Evolutionary conservation across 1,284 basidiomycete genomes (phyloP).

Genomic region (Stereum hirsutum): DNA sequence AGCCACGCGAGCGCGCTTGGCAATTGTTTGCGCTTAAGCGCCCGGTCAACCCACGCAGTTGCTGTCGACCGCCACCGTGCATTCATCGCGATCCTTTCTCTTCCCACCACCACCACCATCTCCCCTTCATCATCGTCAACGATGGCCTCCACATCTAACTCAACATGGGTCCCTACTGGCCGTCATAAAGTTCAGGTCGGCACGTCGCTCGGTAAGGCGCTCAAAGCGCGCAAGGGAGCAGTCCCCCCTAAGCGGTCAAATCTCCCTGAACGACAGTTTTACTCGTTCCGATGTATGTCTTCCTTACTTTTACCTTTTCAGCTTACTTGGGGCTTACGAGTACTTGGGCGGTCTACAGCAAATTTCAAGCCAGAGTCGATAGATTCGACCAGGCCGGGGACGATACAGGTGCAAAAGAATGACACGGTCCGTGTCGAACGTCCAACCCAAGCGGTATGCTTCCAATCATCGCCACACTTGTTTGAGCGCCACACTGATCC

Average conservation of each 20-base stretch:
- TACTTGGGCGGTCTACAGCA: conserved; percentile 30
- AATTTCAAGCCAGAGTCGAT: conserved; percentile 67
- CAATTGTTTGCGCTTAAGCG: no score
- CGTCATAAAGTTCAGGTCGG: conserved; percentile 47
- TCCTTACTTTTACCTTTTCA: background rate
- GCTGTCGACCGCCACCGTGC: no score
- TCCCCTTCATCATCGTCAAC: conserved; percentile 10
- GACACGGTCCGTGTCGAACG: conserved; percentile 51
- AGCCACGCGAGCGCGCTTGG: no score
- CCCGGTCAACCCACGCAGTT: no score
- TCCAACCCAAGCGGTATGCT: conserved; percentile 46
- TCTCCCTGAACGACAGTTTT: conserved; percentile 45
- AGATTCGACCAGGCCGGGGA: conserved; percentile 52
- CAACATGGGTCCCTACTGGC: conserved; percentile 50
- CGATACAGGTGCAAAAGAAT: conserved; percentile 48
- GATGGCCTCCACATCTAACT: conserved; percentile 28
- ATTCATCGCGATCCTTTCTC: no score
- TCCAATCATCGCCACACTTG: background rate
- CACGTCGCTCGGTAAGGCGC: conserved; percentile 47
- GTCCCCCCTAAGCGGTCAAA: conserved; percentile 21
- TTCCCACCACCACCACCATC: conserved; percentile 23
- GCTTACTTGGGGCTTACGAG: background rate
- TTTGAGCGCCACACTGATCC: no score
- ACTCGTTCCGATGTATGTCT: conserved; percentile 56
- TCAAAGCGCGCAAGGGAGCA: conserved; percentile 45